Evolutionary conservation across 2,329 filamentous ascomycete genomes (phyloP), one percentile per base, ranked within the genome.

Genomic region (Aspergillus sp.): DNA sequence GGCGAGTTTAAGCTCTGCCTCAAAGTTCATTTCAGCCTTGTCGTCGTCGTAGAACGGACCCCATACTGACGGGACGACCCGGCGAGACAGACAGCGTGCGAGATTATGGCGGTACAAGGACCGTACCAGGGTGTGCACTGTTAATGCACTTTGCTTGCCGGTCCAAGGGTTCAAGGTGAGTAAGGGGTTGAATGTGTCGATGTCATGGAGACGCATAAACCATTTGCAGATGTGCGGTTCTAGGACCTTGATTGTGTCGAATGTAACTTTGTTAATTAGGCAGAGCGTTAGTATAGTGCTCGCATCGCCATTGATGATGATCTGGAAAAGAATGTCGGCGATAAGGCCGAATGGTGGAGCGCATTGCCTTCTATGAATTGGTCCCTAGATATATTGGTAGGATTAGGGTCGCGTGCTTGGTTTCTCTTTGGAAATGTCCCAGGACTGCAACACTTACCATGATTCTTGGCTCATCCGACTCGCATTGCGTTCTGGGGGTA

Each of bases 171-270:
- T 59, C 33, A 70, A 45, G 12, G 76, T 71, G 62, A 88, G 85
- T 14, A 86, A 81, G 8, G 75, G 73, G 60, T 86, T 79, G 63
- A 88, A 87, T 9, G 82, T 82, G 25, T 83, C 77, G 4, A 80
- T 82, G 54, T 86, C 86, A 63, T 82, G 76, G n/a, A 57, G 51
- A 17, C 66, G 68, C 58, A 69, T 64, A 47, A 69, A 70, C 55
- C 63, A 66, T n/a, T 53, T 57, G 41, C 68, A 70, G 31, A 70
- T 66, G 31, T 69, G 62, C 19, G 62, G 59, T 44, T 70, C 68
- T 25, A 70, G 59, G 7, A 61, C 43, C 52, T 64, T 66, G 52
- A 70, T 67, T 3, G 62, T 63, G 31, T 68, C 64, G 46, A 68
- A 67, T 23, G 68, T 70, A 8, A 62, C 61, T 47, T 61, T 66